Evolutionary conservation across 148 eudicot genomes (phyloP).

Genomic region (Spergularia bocconei): DNA sequence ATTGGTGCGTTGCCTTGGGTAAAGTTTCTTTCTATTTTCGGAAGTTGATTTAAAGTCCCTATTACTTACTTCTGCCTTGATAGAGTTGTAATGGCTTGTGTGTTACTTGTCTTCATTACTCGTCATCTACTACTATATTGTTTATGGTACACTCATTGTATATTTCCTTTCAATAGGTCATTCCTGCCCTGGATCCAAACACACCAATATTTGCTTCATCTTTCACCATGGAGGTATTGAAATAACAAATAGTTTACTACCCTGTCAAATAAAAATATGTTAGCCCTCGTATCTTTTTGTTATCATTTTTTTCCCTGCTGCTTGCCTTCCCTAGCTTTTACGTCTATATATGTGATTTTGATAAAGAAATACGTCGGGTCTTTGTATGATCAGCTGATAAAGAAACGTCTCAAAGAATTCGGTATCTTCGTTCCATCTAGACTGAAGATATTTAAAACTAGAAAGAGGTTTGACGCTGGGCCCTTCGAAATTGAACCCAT

Average conservation of each 20-base stretch:
- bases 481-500: constrained; percentile 98
- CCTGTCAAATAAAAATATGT: neutral
- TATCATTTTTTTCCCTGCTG: neutral
- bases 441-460: constrained; percentile 70
- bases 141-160: constrained; percentile 7
- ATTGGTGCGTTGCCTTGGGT: constrained; percentile 99
- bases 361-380: neutral
- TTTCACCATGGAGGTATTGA: constrained; percentile 92
- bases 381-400: constrained; percentile 68
- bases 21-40: constrained; percentile 53
- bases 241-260: neutral
- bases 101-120: neutral
- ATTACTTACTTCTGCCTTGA: neutral
- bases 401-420: constrained; percentile 90
- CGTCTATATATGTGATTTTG: neutral
- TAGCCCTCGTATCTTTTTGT: neutral
- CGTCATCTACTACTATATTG: constrained; percentile 5
- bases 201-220: constrained; percentile 97
- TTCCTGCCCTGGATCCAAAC: constrained; percentile 80
- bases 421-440: constrained; percentile 92
- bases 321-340: neutral
- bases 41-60: constrained; percentile 6
- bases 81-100: constrained; percentile 1
- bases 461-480: constrained; percentile 76
- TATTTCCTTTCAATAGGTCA: constrained; percentile 57